Evolutionary conservation across 106 monocot genomes (phyloP), one percentile per base, ranked within the genome.

Genomic region (Alisma plantagoaquatica): DNA sequence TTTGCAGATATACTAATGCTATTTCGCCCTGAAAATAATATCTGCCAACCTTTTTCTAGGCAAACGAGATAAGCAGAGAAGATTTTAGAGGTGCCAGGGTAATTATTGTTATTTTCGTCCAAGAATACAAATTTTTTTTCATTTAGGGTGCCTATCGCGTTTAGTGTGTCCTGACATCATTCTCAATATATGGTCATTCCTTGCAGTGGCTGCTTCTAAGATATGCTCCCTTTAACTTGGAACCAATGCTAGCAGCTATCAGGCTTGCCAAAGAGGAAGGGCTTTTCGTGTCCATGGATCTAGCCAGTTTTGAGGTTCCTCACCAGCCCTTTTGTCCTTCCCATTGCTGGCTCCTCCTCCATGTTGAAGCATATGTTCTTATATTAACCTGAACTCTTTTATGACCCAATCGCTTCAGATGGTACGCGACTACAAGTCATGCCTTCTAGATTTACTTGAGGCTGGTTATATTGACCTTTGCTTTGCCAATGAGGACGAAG

Each of bases 401-500:
- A 38, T 38, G 9, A 7, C 35, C 35, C 6, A 38, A 38, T 38
- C 14, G 9, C 23, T 57, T 59, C 74, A 91, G 91, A 91, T 84
- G 91, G 81, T 91, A 48, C 74, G 91, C 23, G 77, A 84, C 56
- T 62, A 45, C 25, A 77, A 73, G 51, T 42, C 45, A 9, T 71
- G 69, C 23, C 74, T 91, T 35, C 64, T 91, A 52, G 62, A 72
- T 26, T 54, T 91, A 17, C 54, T 91, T 59, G 75, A 81, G 59
- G 73, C 69, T 25, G 84, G 84, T 28, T 59, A 70, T 51, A 73
- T 91, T 43, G 84, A 91, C 28, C 84, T 91, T 63, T 91, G 91
- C 58, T 91, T 91, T 64, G 91, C 91, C 11, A 91, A 91, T 62
- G 91, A 91, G 41, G 91, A 91, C 70, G 91, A 91, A 66, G 91